A percentile compares a stretch with the other conserved stretches of the same genome.
Conservation (phyloP, 2,329 filamentous ascomycete genomes). For the Parastagonospora nodorum region DNA sequence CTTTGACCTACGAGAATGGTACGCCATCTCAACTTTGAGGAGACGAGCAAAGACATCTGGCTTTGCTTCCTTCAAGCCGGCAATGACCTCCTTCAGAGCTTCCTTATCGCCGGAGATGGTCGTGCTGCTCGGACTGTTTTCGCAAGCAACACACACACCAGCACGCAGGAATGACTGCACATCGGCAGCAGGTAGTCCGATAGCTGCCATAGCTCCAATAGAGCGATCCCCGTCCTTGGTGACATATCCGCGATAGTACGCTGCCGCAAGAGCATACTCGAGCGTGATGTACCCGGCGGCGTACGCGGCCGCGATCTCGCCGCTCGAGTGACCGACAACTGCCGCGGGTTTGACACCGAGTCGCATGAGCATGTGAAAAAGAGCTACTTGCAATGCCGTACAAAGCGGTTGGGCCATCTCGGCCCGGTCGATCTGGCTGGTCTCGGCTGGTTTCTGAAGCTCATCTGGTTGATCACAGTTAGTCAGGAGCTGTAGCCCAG, state of each 20-base stretch:
- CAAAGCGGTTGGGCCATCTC: conserved; percentile 29
- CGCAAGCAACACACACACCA: conserved; percentile 9
- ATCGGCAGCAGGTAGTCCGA: conserved; percentile 5
- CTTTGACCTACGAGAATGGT: no score
- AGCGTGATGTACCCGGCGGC: conserved; percentile 12
- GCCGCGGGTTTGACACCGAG: conserved; percentile 14
- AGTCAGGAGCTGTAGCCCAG: no score
- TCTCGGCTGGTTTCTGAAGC: no score
- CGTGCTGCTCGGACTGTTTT: conserved; percentile 22
- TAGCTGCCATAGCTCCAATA: conserved; percentile 16
- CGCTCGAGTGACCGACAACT: conserved; percentile 32
- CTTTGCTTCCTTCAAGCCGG: conserved; percentile 17
- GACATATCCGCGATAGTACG: no score
- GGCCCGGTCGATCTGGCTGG: no score
- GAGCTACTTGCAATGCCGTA: conserved; percentile 28
- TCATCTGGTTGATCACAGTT: no score
- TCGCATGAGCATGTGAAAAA: conserved; percentile 21
- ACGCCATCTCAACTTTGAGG: conserved; percentile 28
- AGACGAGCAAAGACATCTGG: conserved; percentile 21
- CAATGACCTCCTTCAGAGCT: conserved; percentile 6
- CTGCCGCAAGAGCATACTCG: conserved; percentile 8
- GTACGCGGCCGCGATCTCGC: conserved; percentile 35
- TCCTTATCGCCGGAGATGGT: conserved; percentile 28
- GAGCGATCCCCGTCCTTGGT: no score
- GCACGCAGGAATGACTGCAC: not conserved